Evolutionary conservation across 2,329 filamentous ascomycete species (phyloP).

Genomic region (Nannizziopsis barbatae): DNA sequence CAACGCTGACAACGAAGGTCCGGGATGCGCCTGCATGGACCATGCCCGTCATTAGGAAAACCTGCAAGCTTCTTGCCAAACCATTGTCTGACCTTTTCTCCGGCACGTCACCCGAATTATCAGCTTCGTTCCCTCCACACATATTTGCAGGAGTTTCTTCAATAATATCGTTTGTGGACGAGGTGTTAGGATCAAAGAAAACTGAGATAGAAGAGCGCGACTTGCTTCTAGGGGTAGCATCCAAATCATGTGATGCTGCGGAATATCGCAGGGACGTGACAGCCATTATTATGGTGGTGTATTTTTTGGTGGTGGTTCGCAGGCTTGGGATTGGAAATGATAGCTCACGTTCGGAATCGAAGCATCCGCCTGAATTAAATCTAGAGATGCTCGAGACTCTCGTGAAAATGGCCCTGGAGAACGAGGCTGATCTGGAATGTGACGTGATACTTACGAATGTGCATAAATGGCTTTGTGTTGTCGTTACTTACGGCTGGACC

Average conservation of each 20-base stretch:
- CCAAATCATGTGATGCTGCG: constrained; percentile 33
- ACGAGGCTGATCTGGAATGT: constrained; percentile 22
- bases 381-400: constrained; percentile 26
- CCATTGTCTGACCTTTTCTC: constrained; percentile 32
- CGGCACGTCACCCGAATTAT: constrained; percentile 30
- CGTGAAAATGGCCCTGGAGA: constrained; percentile 29
- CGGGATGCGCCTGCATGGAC: constrained; percentile 51
- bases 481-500: constrained; percentile 41
- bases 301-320: constrained; percentile 37
- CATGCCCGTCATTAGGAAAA: constrained; percentile 53
- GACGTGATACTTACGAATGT: constrained; percentile 41
- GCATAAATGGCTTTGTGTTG: constrained; percentile 49
- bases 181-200: constrained; percentile 36
- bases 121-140: constrained; percentile 52
- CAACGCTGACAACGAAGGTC: constrained; percentile 22
- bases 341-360: not conserved
- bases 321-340: constrained; percentile 4
- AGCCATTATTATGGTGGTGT: constrained; percentile 34
- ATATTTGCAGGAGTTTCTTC: constrained; percentile 60
- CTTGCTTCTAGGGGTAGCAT: constrained; percentile 32
- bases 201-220: constrained; percentile 30
- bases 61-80: constrained; percentile 53
- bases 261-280: constrained; percentile 33
- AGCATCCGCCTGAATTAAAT: not conserved
- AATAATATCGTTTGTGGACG: constrained; percentile 40